phyloP scores from a whole-genome alignment of 106 monocot genomes.

The Acorus calamus region DNA sequence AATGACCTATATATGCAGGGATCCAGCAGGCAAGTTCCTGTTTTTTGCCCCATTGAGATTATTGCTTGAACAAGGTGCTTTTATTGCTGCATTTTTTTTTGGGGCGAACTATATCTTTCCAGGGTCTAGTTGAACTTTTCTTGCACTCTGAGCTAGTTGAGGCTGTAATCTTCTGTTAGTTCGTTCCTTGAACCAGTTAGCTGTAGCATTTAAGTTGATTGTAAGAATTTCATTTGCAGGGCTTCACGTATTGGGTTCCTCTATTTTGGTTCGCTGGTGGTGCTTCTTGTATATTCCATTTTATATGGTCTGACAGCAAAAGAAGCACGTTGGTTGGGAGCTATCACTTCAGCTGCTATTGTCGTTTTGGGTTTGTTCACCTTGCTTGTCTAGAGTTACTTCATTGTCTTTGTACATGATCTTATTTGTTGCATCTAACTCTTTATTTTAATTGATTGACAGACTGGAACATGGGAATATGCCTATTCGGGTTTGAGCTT shows the following conservation, averaged over 20 bases:
- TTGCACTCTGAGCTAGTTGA: too few relatives aligned
- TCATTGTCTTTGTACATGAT: not conserved
- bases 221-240: constrained; percentile 21
- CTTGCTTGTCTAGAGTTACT: constrained; percentile 1
- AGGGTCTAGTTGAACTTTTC: too few relatives aligned
- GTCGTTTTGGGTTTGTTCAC: constrained; percentile 58
- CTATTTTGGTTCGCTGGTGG: constrained; percentile 64
- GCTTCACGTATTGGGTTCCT: constrained; percentile 64
- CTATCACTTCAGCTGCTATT: constrained; percentile 77
- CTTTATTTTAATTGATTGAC: not conserved
- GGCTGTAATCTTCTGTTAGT: too few relatives aligned
- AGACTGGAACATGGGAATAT: constrained; percentile 93
- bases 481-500: constrained; percentile 83
- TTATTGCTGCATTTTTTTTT: constrained; percentile 5
- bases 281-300: constrained; percentile 71
- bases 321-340: constrained; percentile 82
- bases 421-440: not conserved
- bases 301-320: constrained; percentile 92
- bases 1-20: constrained; percentile 65
- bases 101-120: not conserved
- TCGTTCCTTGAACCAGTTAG: too few relatives aligned
- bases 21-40: constrained; percentile 50
- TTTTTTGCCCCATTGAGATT: not conserved
- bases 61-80: not conserved
- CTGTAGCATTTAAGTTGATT: not conserved